Evolutionary conservation across 371 early-diverging fungal genomes (phyloP).

Genomic region (Apophysomyces trapeziformis): DNA sequence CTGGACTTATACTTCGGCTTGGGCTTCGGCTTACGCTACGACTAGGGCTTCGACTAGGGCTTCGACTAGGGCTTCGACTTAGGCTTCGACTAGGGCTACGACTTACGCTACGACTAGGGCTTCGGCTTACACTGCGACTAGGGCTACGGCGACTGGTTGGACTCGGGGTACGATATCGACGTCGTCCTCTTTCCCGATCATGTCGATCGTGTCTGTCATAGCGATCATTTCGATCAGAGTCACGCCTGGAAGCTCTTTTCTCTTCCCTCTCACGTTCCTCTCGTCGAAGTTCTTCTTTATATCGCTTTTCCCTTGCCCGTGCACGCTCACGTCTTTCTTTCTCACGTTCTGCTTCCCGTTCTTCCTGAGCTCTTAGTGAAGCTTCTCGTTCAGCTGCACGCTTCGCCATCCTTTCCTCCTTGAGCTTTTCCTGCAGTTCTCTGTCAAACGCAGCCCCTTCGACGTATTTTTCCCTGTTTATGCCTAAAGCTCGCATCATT

Average conservation of each 20-base stretch:
- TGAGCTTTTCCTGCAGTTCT: slow-evolving; percentile 69
- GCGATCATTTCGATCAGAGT: background rate
- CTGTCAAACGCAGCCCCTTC: slow-evolving; percentile 86
- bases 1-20: slow-evolving; percentile 17
- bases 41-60: slow-evolving; percentile 21
- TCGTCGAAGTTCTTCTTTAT: slow-evolving; percentile 12
- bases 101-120: slow-evolving; percentile 19
- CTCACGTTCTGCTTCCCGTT: slow-evolving; percentile 29
- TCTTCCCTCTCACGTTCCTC: slow-evolving; percentile 23
- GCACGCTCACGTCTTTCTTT: background rate
- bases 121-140: slow-evolving; percentile 12
- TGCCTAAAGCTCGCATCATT: slow-evolving; percentile 73
- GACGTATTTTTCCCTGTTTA: slow-evolving; percentile 62
- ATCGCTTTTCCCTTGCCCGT: slow-evolving; percentile 3
- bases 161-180: slow-evolving; percentile 3
- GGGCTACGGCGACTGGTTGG: background rate
- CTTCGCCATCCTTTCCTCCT: slow-evolving; percentile 52
- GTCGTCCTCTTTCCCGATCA: slow-evolving; percentile 11
- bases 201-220: background rate
- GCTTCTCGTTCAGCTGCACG: slow-evolving; percentile 39
- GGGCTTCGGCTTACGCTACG: slow-evolving; percentile 19
- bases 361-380: slow-evolving; percentile 28
- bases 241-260: slow-evolving; percentile 1
- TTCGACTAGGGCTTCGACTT: slow-evolving; percentile 24
- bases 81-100: slow-evolving; percentile 21